A percentile compares a stretch with the other conserved stretches of the same genome.
These are phyloP conservation scores for Allium fistulosum DNA, from an alignment of 106 monocot genomes.

Conservation along the genomic window DNA sequence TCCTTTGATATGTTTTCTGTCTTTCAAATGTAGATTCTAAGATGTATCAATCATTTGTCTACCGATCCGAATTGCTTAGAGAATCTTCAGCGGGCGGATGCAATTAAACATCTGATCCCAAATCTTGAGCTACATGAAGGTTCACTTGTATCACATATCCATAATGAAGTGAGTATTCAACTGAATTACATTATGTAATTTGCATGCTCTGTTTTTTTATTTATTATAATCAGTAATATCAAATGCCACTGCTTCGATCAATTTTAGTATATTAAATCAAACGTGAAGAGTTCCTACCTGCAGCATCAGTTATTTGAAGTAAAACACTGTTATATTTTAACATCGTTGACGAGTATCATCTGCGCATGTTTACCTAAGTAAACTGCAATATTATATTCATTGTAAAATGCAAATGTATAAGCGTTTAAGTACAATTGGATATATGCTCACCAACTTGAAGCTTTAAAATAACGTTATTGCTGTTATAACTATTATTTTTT, in stretches of 20 bases:
- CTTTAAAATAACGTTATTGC: too few species aligned
- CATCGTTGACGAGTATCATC: neutral
- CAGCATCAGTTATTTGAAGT: neutral
- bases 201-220: neutral
- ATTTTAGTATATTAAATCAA: neutral
- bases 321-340: neutral
- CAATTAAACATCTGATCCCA: slow-evolving; percentile 74
- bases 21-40: slow-evolving; percentile 36
- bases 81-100: slow-evolving; percentile 64
- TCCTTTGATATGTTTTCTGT: neutral
- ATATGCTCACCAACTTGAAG: too few species aligned
- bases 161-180: slow-evolving; percentile 46
- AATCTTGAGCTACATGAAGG: slow-evolving; percentile 63
- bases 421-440: too few species aligned
- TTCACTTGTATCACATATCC: slow-evolving; percentile 49
- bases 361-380: too few species aligned
- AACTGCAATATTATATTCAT: too few species aligned
- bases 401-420: too few species aligned
- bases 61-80: slow-evolving; percentile 68
- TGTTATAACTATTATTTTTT: too few species aligned
- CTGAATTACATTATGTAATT: neutral
- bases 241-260: neutral
- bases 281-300: neutral
- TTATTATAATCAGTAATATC: neutral
- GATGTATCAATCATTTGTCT: slow-evolving; percentile 64